Base-by-base conservation (phyloP, 2,329 filamentous ascomycete species). In the Ceratocystis smalleyi region DNA sequence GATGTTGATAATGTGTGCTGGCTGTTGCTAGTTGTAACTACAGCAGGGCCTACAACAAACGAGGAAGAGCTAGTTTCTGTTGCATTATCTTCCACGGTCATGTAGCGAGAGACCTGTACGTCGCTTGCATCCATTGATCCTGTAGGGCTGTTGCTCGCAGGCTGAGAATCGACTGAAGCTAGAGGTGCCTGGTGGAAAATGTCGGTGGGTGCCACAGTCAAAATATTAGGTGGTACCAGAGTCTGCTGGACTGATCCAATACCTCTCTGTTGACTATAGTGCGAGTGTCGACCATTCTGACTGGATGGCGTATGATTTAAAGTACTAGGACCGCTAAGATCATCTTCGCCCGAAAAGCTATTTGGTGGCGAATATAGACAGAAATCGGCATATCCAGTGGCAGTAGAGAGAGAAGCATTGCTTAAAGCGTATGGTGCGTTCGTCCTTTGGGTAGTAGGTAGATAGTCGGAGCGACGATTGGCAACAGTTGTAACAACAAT, bases 361-460 rank as follows among this genome's bases (percentile, higher is more conserved):
- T 78, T 76, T 24, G 73, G 71, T 2, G 80, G 80, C 61, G 80
- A 82, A 73, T 77, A 83, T 17, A 82, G 76, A 69, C 77, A 79
- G 73, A 83, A 83, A 73, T 82, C 80, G 68, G 76, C 72, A 69
- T 82, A 82, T 71, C 78, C 73, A 67, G 61, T 62, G 24, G 63
- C 51, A 43, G 62, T 30, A 35, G 10, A 5, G 19, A 64, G 30
- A 27, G 19, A 10, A 32, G 43, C 15, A 32, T 22, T 19, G 32
- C n/a, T 47, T 15, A 6, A 30, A 19, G 22, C 27, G n/a, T 59
- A 51, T 5, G 19, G 3, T 4, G 19, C 6, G 3, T 5, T 51
- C 2, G 47, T 5, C 5, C 3, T 47, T 22, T 47, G 45, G 17
- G 6, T 7, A 7, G 45, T 7, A 22, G 45, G n/a, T 47, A 47